These are phyloP conservation scores for Arctostaphylos glauca DNA, from an alignment of 148 eudicot genomes.

Conservation along the genomic window DNA sequence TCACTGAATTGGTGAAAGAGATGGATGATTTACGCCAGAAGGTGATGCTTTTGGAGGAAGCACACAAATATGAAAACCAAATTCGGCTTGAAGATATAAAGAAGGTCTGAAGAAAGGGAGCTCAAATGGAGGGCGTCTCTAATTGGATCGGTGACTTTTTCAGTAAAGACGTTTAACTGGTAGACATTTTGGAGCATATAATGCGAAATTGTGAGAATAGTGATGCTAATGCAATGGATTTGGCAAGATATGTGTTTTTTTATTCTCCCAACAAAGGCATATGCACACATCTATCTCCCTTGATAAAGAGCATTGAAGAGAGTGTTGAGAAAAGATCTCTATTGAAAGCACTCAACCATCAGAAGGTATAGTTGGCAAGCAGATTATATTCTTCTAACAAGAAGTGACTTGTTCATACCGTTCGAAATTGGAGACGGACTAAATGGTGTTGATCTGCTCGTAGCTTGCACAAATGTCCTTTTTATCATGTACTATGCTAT, in stretches of 20 bases:
- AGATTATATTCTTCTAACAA: too few species aligned
- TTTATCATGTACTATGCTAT: too few species aligned
- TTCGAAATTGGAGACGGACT: too few species aligned
- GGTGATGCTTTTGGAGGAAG: constrained; percentile 30
- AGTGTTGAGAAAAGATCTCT: constrained; percentile 40
- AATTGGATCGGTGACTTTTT: constrained; percentile 32
- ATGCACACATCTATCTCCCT: constrained; percentile 7
- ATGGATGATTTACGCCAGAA: constrained; percentile 23
- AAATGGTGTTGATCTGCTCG: too few species aligned
- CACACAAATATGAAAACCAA: constrained; percentile 36
- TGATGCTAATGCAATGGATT: constrained; percentile 7
- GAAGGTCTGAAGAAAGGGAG: constrained; percentile 39
- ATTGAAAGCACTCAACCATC: constrained; percentile 40
- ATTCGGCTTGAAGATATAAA: constrained; percentile 28
- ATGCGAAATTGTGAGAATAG: constrained; percentile 25
- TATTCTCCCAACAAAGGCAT: not conserved
- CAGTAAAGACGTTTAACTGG: constrained; percentile 41
- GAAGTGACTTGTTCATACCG: too few species aligned
- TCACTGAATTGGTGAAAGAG: constrained; percentile 25
- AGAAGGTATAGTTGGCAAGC: constrained; percentile 12
- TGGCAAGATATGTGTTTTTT: not conserved
- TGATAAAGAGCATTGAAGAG: constrained; percentile 30
- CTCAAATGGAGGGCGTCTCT: constrained; percentile 34
- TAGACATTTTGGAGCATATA: constrained; percentile 36
- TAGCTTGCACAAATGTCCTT: too few species aligned